These are phyloP conservation scores for Psilocybe tampanensis DNA, from an alignment of 768 basidiomycete genomes.

Conservation along the genomic window DNA sequence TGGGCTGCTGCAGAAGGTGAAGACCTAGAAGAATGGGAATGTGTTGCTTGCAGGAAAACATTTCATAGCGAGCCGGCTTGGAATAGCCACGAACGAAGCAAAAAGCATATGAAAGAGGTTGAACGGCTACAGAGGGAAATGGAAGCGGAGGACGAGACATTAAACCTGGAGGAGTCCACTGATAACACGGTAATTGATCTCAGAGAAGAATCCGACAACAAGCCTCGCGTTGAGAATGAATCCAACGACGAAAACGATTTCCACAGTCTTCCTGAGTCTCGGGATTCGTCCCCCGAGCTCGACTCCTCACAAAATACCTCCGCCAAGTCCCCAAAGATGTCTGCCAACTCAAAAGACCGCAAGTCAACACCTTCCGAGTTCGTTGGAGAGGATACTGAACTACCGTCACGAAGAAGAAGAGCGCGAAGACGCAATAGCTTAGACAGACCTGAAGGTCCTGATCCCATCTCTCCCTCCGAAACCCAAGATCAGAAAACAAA, in stretches of 20 bases:
- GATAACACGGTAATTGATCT: not conserved
- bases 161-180: constrained; percentile 48
- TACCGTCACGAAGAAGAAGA: constrained; percentile 2
- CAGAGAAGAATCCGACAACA: not conserved
- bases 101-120: constrained; percentile 90
- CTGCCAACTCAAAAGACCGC: not conserved
- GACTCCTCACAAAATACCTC: not conserved
- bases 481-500: constrained; percentile 3
- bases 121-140: constrained; percentile 79
- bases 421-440: not conserved
- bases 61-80: constrained; percentile 94
- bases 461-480: not conserved
- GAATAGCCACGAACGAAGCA: constrained; percentile 95
- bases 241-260: no score
- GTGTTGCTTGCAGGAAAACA: constrained; percentile 89
- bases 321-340: not conserved
- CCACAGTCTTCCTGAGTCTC: no score
- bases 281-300: no score
- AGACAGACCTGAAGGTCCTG: not conserved
- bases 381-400: not conserved
- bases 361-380: not conserved
- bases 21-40: constrained; percentile 86
- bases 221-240: no score
- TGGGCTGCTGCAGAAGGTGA: constrained; percentile 76
- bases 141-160: constrained; percentile 67